These are phyloP conservation scores for Hanseniaspora uvarum DNA, from an alignment of 1,139 yeast species.

Conservation along the genomic window DNA sequence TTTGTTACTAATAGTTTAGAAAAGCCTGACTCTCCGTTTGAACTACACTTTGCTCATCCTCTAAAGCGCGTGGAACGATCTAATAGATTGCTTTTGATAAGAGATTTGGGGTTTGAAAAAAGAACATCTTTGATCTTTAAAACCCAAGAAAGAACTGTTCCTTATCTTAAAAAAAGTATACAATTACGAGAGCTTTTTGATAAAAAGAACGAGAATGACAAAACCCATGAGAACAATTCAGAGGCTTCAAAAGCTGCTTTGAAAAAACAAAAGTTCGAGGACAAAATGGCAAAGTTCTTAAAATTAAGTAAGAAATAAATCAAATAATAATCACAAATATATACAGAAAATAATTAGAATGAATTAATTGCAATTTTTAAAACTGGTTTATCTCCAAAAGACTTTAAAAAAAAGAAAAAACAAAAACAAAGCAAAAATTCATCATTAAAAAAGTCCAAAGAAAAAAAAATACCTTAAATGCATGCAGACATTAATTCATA, in stretches of 20 bases:
- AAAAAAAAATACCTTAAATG: neutral
- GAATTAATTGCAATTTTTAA: neutral
- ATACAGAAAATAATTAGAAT: conserved; percentile 17
- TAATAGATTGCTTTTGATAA: conserved; percentile 21
- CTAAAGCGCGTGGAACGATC: conserved; percentile 31
- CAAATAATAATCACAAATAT: neutral
- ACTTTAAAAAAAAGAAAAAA: neutral
- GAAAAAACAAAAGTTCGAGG: conserved; percentile 20
- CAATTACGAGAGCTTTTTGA: conserved; percentile 1
- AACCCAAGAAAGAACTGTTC: conserved; percentile 21
- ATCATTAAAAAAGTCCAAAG: neutral
- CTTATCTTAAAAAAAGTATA: conserved; percentile 30
- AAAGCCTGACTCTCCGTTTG: conserved; percentile 32
- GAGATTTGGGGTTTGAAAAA: conserved; percentile 26
- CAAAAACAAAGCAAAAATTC: neutral
- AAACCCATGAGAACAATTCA: neutral
- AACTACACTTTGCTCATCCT: conserved; percentile 40
- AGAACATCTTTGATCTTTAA: conserved; percentile 32
- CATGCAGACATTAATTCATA: neutral
- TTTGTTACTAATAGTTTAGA: conserved; percentile 29
- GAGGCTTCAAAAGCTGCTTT: neutral
- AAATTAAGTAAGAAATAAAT: conserved; percentile 31
- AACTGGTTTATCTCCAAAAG: neutral
- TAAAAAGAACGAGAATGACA: neutral
- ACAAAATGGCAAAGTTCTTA: conserved; percentile 34